These are phyloP conservation scores for Rozella allomycis DNA, from an alignment of 371 early-diverging fungal species.

Conservation along the genomic window DNA sequence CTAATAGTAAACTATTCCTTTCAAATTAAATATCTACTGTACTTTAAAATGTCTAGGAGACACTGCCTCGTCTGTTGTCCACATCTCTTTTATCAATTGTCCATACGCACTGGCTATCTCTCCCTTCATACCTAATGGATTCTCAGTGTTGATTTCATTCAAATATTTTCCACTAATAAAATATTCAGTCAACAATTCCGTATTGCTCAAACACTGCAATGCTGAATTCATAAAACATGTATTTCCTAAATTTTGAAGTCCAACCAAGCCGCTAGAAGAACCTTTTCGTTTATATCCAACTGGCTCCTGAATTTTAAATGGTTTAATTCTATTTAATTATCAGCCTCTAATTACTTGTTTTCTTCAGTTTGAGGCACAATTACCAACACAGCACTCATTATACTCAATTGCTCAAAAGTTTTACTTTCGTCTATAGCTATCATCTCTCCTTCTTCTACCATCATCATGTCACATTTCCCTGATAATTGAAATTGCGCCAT, in stretches of 20 bases:
- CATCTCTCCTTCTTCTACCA: no score
- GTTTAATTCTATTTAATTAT: no score
- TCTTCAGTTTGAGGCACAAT: no score
- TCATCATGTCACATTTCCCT: no score
- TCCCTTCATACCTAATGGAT: constrained; percentile 36
- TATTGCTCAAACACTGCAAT: constrained; percentile 50
- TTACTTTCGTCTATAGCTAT: no score
- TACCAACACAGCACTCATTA: no score
- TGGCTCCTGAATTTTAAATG: no score
- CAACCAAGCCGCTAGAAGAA: constrained; percentile 37
- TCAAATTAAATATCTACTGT: neutral
- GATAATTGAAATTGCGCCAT: no score
- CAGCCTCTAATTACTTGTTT: no score
- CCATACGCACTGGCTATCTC: constrained; percentile 44
- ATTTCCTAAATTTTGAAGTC: constrained; percentile 56
- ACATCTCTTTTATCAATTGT: constrained; percentile 38
- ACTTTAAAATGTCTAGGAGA: constrained; percentile 41
- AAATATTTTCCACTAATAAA: constrained; percentile 17
- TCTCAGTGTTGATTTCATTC: constrained; percentile 23
- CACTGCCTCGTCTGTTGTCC: constrained; percentile 19
- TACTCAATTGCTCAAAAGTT: no score
- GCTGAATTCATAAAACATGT: constrained; percentile 74
- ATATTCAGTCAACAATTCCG: constrained; percentile 35
- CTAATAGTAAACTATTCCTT: constrained; percentile 12
- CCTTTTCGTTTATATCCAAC: no score